Evolutionary conservation across 192 early-diverging fungal species (phyloP).

Genomic region (Coemansia sp.): DNA sequence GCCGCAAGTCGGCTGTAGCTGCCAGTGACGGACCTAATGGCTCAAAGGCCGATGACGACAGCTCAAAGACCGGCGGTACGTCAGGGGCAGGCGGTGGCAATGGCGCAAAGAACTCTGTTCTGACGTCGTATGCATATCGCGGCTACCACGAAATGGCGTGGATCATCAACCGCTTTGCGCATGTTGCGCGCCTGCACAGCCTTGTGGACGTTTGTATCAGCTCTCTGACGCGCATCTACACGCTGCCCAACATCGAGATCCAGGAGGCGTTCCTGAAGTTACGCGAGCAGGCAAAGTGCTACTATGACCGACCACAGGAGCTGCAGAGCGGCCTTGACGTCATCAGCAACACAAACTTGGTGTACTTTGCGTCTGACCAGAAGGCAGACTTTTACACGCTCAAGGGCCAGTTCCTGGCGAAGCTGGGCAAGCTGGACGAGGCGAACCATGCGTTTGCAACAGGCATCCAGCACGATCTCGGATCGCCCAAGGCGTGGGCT

Average conservation of each 20-base stretch:
- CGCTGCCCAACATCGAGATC: conserved; percentile 99
- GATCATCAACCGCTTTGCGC: conserved; percentile 99
- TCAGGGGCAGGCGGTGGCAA: neutral
- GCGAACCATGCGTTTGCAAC: conserved; percentile 89
- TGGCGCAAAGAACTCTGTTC: conserved; percentile 26
- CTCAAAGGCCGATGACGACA: conserved; percentile 15
- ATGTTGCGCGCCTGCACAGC: conserved; percentile 93
- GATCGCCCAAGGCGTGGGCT: conserved; percentile 93
- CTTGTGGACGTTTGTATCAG: conserved; percentile 92
- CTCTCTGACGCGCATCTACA: conserved; percentile 95
- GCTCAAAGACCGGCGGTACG: neutral
- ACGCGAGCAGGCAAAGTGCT: conserved; percentile 97
- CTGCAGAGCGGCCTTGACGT: conserved; percentile 92
- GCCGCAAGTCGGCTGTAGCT: conserved; percentile 27
- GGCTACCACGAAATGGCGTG: conserved; percentile 99
- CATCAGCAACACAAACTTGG: conserved; percentile 98
- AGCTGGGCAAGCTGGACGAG: conserved; percentile 80
- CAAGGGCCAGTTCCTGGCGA: conserved; percentile 92
- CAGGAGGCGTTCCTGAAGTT: conserved; percentile 98
- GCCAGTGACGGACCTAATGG: conserved; percentile 16
- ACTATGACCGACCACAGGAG: conserved; percentile 87
- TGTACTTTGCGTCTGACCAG: conserved; percentile 89
- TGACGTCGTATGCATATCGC: conserved; percentile 87
- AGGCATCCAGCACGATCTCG: conserved; percentile 86
- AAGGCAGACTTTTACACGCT: conserved; percentile 98